Base-by-base conservation (phyloP, 1,284 basidiomycete species). In the Pseudozyma sp. region DNA sequence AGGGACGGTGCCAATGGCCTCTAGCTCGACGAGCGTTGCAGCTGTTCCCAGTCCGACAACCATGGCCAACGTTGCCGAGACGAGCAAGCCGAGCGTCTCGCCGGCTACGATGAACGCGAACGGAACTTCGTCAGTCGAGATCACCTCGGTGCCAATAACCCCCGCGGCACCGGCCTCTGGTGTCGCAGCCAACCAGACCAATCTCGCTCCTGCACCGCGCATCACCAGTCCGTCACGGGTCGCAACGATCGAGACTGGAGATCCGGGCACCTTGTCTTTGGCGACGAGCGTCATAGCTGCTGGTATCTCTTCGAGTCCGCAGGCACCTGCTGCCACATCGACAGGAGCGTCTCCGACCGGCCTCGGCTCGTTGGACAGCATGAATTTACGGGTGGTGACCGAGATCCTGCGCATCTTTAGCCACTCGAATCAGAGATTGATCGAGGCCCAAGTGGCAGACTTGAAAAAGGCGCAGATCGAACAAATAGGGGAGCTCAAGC, bases 341-440 rank as follows among this genome's bases (percentile, higher is more conserved):
- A 14, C 54, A 2, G 52, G 37, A 13, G 8, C 51, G 7, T 10
- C 47, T 7, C 2, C 54, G 7, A n/a, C 52, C 4, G 54, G 48
- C 7, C 51, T 65, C 9, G 58, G 50, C 19, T 42, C 54, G 34
- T 42, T 61, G 10, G 47, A 61, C 19, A 33, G n/a, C 16, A 46
- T 50, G 35, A 58, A 47, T 16, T 19, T 71, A 19, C 62, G 63
- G 4, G 55, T 66, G 8, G 46, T 66, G 42, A 61, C 63, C 30
- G 68, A 71, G 34, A 43, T 71, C 30, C 34, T 71, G 48, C 58
- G 53, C 47, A 57, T 71, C 46, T 66, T 66, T 37, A 58, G 55
- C 35, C 47, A 71, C 14, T 34, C 51, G 16, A 66, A 51, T 35
- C 30, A 66, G 19, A 52, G 43, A 35, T 33, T 39, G 50, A 42